These are phyloP conservation scores for Arachis stenosperma DNA, from an alignment of 306 rosid genomes.

Conservation along the genomic window DNA sequence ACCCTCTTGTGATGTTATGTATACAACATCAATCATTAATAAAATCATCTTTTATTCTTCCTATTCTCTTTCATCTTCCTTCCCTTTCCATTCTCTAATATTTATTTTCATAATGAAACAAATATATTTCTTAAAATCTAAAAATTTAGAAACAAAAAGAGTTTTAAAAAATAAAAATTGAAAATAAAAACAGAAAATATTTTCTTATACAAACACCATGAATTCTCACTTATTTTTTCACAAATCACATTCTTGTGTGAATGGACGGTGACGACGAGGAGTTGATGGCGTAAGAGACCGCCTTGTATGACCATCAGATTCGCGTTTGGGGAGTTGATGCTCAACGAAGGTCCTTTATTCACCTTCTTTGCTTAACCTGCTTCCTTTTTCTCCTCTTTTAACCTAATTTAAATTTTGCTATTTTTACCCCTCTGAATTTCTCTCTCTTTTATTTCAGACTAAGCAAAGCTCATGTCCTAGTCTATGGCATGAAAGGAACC, in stretches of 20 bases:
- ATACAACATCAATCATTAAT: too few relatives aligned
- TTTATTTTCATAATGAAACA: too few relatives aligned
- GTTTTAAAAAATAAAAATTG: too few relatives aligned
- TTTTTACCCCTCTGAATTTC: neutral
- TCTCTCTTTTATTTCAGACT: conserved; percentile 51
- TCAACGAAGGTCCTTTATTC: conserved; percentile 73
- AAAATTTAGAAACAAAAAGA: too few relatives aligned
- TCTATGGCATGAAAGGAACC: conserved; percentile 88
- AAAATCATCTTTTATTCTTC: too few relatives aligned
- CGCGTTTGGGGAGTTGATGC: conserved; percentile 99
- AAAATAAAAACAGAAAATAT: too few relatives aligned
- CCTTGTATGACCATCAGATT: conserved; percentile 94
- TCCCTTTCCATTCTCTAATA: too few relatives aligned
- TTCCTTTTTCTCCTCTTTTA: conserved; percentile 1
- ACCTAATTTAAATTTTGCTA: conserved; percentile 17
- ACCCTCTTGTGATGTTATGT: too few relatives aligned
- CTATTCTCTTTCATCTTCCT: too few relatives aligned
- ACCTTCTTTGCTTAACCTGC: neutral
- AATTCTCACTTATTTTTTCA: neutral
- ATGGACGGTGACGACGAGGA: conserved; percentile 82
- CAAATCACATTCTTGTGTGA: neutral
- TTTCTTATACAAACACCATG: too few relatives aligned
- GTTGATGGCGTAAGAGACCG: conserved; percentile 96
- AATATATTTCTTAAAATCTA: too few relatives aligned
- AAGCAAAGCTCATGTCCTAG: conserved; percentile 89